Evolutionary conservation across 192 early-diverging fungal genomes (phyloP).

Genomic region (Neocallimastix lanati): DNA sequence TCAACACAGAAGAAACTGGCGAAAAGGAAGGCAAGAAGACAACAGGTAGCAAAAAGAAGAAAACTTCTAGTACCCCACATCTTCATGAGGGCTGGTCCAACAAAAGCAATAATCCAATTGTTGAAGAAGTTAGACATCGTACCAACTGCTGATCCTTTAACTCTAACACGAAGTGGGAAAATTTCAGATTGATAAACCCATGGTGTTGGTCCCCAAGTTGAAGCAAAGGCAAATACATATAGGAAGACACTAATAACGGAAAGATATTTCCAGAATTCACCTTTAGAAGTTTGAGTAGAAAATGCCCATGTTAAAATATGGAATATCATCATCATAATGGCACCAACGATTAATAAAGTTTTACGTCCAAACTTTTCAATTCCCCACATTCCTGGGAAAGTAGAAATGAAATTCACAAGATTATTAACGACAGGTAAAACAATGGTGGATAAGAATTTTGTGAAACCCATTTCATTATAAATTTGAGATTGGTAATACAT

Average conservation of each 20-base stretch:
- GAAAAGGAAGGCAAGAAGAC: no score
- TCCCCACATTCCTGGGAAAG: background rate
- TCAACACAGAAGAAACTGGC: no score
- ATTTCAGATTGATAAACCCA: background rate
- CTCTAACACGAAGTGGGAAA: background rate
- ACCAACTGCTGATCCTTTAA: conserved; percentile 20
- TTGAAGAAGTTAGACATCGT: conserved; percentile 60
- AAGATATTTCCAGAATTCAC: background rate
- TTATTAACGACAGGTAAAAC: no score
- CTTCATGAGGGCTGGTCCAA: no score
- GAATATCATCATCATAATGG: background rate
- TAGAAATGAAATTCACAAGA: background rate
- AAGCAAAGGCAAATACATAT: background rate
- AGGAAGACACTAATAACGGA: background rate
- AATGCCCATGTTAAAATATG: background rate
- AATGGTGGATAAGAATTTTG: background rate
- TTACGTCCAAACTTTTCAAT: background rate
- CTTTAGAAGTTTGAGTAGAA: background rate
- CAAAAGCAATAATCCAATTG: no score
- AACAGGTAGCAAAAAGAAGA: no score
- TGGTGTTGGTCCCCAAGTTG: background rate
- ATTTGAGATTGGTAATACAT: conserved; percentile 2
- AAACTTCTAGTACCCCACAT: no score
- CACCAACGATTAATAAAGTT: background rate
- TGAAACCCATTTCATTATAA: background rate